Conservation (phyloP, 495 filamentous ascomycete species). For the Penicillium egyptiacum region DNA sequence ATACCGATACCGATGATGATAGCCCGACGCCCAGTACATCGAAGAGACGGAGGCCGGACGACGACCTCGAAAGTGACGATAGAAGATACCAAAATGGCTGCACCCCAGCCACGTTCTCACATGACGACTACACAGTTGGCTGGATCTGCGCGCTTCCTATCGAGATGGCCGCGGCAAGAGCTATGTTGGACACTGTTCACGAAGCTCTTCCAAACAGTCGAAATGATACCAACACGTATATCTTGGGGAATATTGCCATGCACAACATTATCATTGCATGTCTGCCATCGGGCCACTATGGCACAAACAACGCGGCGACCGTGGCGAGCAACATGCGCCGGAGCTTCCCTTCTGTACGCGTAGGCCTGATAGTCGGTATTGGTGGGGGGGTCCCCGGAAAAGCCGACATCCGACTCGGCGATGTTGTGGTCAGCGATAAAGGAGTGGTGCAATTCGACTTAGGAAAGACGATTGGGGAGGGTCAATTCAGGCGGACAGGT, state of each 20-base stretch:
- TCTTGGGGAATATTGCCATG: slow-evolving; percentile 27
- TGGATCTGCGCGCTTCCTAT: slow-evolving; percentile 29
- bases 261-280: slow-evolving; percentile 40
- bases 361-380: slow-evolving; percentile 46
- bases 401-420: slow-evolving; percentile 19
- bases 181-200: slow-evolving; percentile 26
- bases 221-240: slow-evolving; percentile 35
- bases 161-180: slow-evolving; percentile 23
- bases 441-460: slow-evolving; percentile 30
- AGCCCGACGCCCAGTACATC: no score
- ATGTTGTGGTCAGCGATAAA: slow-evolving; percentile 25
- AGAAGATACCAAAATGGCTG: no score
- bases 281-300: slow-evolving; percentile 32
- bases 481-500: slow-evolving; percentile 26
- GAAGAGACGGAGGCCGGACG: no score
- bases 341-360: slow-evolving; percentile 35
- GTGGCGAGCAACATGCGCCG: slow-evolving; percentile 31
- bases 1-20: no score
- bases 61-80: no score
- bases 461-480: slow-evolving; percentile 14
- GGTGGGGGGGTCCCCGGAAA: slow-evolving; percentile 38
- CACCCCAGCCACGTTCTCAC: neutral
- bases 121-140: slow-evolving; percentile 26
- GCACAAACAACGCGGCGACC: slow-evolving; percentile 30
- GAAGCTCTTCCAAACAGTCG: slow-evolving; percentile 2